Evolutionary conservation across 805 yeast genomes (phyloP).

Genomic region (Teunomyces barrocoloradensis): DNA sequence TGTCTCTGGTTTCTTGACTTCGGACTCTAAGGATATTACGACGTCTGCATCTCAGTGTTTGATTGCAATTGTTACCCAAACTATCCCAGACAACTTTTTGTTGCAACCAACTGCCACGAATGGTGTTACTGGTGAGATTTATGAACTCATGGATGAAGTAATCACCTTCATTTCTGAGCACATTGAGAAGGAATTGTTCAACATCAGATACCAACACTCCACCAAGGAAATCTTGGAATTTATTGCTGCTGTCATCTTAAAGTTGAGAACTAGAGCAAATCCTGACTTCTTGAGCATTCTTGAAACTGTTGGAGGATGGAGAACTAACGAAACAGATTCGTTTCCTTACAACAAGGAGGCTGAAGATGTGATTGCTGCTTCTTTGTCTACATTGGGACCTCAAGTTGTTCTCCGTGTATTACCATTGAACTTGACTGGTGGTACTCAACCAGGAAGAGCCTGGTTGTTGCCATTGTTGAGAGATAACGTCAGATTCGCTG

Average conservation of each 20-base stretch:
- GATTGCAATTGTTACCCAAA: slow-evolving; percentile 70
- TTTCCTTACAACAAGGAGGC: slow-evolving; percentile 71
- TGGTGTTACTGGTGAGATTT: slow-evolving; percentile 46
- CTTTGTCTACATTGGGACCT: slow-evolving; percentile 82
- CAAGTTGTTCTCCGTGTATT: slow-evolving; percentile 69
- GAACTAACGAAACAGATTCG: slow-evolving; percentile 70
- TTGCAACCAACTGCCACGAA: slow-evolving; percentile 45
- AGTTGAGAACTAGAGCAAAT: slow-evolving; percentile 61
- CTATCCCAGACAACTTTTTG: slow-evolving; percentile 59
- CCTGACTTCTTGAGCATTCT: slow-evolving; percentile 69
- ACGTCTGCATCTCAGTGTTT: slow-evolving; percentile 84
- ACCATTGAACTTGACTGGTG: slow-evolving; percentile 73
- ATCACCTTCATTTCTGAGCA: slow-evolving; percentile 52
- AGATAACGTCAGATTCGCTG: slow-evolving; percentile 76
- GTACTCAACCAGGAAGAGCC: slow-evolving; percentile 76
- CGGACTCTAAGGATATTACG: slow-evolving; percentile 63
- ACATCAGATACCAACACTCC: slow-evolving; percentile 73
- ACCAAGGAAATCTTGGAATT: slow-evolving; percentile 73
- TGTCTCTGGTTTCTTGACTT: slow-evolving; percentile 62
- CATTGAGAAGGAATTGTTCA: slow-evolving; percentile 55
- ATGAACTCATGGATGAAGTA: slow-evolving; percentile 55
- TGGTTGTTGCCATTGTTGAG: slow-evolving; percentile 91
- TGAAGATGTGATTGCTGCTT: slow-evolving; percentile 76
- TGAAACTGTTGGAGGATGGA: slow-evolving; percentile 77
- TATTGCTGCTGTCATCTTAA: slow-evolving; percentile 57